Evolutionary conservation across 179 eudicot species (phyloP).

Genomic region (Drosera spatulata): DNA sequence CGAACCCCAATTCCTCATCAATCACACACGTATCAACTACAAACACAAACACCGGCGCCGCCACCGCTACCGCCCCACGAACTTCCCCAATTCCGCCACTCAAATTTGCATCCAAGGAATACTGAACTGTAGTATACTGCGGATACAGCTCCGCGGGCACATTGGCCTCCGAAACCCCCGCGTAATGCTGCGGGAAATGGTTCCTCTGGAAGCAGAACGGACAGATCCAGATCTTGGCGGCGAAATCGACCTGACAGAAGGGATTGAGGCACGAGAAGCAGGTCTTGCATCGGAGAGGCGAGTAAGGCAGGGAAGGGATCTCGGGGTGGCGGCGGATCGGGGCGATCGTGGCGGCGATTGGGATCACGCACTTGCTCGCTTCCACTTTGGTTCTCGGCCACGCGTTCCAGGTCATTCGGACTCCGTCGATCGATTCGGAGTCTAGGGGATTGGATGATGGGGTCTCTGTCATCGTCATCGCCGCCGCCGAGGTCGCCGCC

Average conservation of each 20-base stretch:
- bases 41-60: slow-evolving; percentile 48
- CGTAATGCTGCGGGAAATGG: slow-evolving; percentile 70
- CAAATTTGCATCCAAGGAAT: slow-evolving; percentile 7
- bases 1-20: slow-evolving; percentile 82
- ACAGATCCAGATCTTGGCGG: slow-evolving; percentile 89
- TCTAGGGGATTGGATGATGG: slow-evolving; percentile 15
- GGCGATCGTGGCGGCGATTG: slow-evolving; percentile 69
- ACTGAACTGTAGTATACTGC: slow-evolving; percentile 57
- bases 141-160: slow-evolving; percentile 84
- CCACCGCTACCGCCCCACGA: not conserved
- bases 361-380: slow-evolving; percentile 82
- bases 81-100: not conserved
- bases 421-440: slow-evolving; percentile 77
- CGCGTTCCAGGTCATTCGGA: slow-evolving; percentile 77
- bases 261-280: slow-evolving; percentile 63
- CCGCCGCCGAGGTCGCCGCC: not conserved
- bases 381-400: slow-evolving; percentile 96
- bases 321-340: slow-evolving; percentile 67
- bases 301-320: slow-evolving; percentile 53
- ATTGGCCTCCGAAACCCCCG: slow-evolving; percentile 55
- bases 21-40: slow-evolving; percentile 86
- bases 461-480: slow-evolving; percentile 25
- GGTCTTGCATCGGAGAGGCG: slow-evolving; percentile 78
- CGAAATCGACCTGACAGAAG: slow-evolving; percentile 56
- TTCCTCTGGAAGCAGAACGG: slow-evolving; percentile 84